Evolutionary conservation across 78 protist genomes (phyloP).

Genomic region (Guillardia theta): DNA sequence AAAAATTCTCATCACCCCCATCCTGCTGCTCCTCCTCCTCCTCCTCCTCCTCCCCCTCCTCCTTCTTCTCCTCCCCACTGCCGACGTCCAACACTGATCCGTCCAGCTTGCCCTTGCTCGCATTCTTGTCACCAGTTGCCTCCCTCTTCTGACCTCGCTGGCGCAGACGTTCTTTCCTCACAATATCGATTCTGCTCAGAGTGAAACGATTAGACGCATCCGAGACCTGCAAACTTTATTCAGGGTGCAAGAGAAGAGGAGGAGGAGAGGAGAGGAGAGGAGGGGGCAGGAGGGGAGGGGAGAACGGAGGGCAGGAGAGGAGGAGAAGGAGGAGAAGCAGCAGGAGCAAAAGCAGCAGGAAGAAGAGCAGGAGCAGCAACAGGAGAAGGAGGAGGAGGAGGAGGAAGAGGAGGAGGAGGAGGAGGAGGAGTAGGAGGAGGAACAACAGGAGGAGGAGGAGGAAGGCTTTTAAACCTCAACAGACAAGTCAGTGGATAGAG

Average conservation of each 20-base stretch:
- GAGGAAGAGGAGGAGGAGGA: neutral
- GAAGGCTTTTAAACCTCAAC: too few relatives aligned
- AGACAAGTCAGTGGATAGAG: too few relatives aligned
- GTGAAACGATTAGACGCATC: neutral
- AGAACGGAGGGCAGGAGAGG: neutral
- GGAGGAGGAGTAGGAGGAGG: neutral
- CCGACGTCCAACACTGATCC: neutral
- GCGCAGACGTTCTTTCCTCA: neutral
- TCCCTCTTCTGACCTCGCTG: neutral
- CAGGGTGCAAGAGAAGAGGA: neutral
- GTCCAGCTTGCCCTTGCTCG: neutral
- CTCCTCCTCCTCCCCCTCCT: neutral
- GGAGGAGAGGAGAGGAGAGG: neutral
- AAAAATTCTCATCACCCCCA: neutral
- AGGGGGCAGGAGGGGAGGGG: neutral
- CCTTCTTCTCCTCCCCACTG: neutral
- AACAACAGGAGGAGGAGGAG: neutral
- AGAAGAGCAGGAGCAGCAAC: neutral
- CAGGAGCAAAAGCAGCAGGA: neutral
- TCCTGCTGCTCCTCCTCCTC: neutral
- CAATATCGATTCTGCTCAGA: neutral
- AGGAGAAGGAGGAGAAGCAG: neutral
- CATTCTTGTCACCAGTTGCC: neutral
- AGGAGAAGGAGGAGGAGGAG: neutral
- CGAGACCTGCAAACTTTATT: neutral